Conservation (phyloP, 225 moss, liverwort and hornwort species). For the Marchantia polymorpha region DNA sequence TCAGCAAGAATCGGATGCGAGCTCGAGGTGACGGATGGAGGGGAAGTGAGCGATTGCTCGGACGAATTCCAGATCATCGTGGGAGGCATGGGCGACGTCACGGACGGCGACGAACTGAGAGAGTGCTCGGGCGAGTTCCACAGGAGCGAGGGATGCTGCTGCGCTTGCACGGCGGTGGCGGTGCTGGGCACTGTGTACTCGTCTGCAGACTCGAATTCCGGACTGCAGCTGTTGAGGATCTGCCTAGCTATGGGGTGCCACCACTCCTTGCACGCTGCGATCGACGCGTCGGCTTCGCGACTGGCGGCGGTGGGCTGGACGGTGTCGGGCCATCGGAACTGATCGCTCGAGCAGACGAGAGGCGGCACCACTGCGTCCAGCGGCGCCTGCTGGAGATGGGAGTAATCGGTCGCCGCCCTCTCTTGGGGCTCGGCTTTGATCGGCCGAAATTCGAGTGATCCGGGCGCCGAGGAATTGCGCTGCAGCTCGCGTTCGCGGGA, state of each 20-base stretch:
- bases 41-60: slow-evolving; percentile 12
- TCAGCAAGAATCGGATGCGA: slow-evolving; percentile 3
- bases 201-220: background rate
- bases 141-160: background rate
- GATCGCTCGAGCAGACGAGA: slow-evolving; percentile 6
- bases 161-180: background rate
- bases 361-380: background rate
- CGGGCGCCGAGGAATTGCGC: background rate
- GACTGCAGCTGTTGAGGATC: background rate
- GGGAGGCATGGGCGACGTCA: slow-evolving; percentile 1
- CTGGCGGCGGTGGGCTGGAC: background rate
- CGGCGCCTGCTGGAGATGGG: background rate
- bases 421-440: background rate
- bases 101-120: slow-evolving; percentile 14
- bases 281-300: background rate
- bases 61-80: slow-evolving; percentile 13
- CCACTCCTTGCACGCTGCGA: slow-evolving; percentile 10
- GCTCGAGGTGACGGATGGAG: slow-evolving; percentile 13
- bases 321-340: background rate
- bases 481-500: background rate
- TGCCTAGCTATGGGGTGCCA: slow-evolving; percentile 3
- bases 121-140: slow-evolving; percentile 16
- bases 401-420: background rate
- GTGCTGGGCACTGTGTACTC: background rate
- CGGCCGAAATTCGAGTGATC: background rate